Evolutionary conservation across 306 rosid species (phyloP).

Genomic region (Oemleria cerasiformis): DNA sequence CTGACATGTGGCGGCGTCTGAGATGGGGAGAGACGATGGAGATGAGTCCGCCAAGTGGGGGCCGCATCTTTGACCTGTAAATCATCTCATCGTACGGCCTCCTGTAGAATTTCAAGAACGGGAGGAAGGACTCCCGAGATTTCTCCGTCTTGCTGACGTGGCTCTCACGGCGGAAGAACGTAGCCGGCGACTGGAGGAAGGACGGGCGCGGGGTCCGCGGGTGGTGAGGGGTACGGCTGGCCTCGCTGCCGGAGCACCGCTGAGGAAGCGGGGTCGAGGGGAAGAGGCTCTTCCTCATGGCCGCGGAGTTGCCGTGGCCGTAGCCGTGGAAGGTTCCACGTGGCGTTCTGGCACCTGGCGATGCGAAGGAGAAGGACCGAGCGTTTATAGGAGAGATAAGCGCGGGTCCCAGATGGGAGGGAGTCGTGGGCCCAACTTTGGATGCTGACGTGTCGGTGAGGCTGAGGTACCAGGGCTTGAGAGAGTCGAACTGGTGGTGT

Average conservation of each 20-base stretch:
- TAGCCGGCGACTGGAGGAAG: slow-evolving; percentile 91
- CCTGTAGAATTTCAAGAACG: slow-evolving; percentile 69
- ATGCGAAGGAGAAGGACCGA: slow-evolving; percentile 87
- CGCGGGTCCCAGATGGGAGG: slow-evolving; percentile 54
- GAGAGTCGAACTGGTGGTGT: slow-evolving; percentile 69
- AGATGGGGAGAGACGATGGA: slow-evolving; percentile 84
- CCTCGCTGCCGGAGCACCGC: slow-evolving; percentile 34
- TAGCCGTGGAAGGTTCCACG: slow-evolving; percentile 39
- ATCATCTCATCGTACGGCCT: slow-evolving; percentile 91
- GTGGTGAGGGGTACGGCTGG: slow-evolving; percentile 24
- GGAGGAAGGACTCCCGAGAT: slow-evolving; percentile 63
- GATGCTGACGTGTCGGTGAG: slow-evolving; percentile 75
- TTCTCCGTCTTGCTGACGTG: slow-evolving; percentile 57
- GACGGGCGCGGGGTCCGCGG: slow-evolving; percentile 60
- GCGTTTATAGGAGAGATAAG: slow-evolving; percentile 87
- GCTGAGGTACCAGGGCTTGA: slow-evolving; percentile 95
- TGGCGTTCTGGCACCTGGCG: slow-evolving; percentile 72
- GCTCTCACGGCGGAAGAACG: slow-evolving; percentile 63
- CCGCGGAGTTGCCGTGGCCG: slow-evolving; percentile 37
- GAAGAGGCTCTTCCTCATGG: slow-evolving; percentile 56
- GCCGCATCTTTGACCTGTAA: slow-evolving; percentile 93
- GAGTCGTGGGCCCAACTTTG: slow-evolving; percentile 78
- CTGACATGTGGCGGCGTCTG: slow-evolving; percentile 79
- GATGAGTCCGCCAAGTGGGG: slow-evolving; percentile 93
- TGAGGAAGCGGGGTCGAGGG: slow-evolving; percentile 86